phyloP scores from a whole-genome alignment of 805 yeast genomes.

The Ogataea siamensis region DNA sequence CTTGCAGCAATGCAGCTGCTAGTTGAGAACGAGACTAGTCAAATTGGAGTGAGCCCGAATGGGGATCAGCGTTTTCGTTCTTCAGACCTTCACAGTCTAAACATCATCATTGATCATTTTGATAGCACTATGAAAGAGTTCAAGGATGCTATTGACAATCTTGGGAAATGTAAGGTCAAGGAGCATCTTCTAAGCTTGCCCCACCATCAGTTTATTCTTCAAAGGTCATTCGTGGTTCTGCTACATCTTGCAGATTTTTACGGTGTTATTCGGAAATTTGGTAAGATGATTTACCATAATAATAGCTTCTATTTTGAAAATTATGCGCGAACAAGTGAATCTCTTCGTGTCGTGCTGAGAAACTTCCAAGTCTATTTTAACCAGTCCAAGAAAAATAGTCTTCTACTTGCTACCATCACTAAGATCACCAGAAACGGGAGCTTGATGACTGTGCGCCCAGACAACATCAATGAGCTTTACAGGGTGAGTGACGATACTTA shows the following conservation, averaged over 20 bases:
- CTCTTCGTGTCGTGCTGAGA: constrained; percentile 25
- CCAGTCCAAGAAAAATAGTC: constrained; percentile 48
- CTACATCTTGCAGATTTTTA: constrained; percentile 51
- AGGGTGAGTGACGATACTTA: constrained; percentile 43
- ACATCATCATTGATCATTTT: constrained; percentile 28
- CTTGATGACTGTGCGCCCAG: constrained; percentile 34
- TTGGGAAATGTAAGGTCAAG: constrained; percentile 25
- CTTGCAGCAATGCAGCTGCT: constrained; percentile 15
- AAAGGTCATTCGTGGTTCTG: constrained; percentile 40
- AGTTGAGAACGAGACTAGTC: constrained; percentile 5
- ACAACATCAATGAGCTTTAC: constrained; percentile 38
- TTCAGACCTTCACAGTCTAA: constrained; percentile 26
- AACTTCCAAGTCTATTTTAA: constrained; percentile 31
- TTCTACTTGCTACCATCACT: constrained; percentile 46
- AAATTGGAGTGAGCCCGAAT: constrained; percentile 21
- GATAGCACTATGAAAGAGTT: constrained; percentile 31
- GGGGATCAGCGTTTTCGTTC: constrained; percentile 21
- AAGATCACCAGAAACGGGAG: constrained; percentile 44
- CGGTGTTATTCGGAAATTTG: constrained; percentile 44
- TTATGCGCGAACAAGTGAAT: constrained; percentile 31
- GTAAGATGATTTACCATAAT: constrained; percentile 45
- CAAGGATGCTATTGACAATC: constrained; percentile 23
- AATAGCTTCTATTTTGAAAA: constrained; percentile 44
- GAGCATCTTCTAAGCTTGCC: constrained; percentile 24
- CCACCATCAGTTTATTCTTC: constrained; percentile 36